A percentile compares a stretch with the other conserved stretches of the same genome.
These are phyloP conservation scores for Xylaria sp. DNA, from an alignment of 2,329 filamentous ascomycete species.

Conservation along the genomic window DNA sequence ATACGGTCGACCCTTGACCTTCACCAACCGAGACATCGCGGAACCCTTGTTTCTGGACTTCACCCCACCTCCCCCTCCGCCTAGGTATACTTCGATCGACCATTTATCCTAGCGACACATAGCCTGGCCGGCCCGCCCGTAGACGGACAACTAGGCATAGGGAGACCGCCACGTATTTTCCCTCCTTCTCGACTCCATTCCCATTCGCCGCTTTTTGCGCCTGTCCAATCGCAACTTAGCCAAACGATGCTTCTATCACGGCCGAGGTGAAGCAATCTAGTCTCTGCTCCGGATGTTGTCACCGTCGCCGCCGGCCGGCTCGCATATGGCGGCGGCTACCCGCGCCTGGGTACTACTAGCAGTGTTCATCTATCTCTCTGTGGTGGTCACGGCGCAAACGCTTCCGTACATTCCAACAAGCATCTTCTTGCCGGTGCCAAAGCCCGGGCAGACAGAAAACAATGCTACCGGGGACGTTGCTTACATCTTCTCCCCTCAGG, in stretches of 20 bases:
- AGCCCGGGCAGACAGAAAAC: slow-evolving; percentile 53
- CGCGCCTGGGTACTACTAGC: slow-evolving; percentile 41
- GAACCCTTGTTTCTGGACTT: slow-evolving; percentile 27
- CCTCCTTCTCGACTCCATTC: background rate
- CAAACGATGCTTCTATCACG: slow-evolving; percentile 44
- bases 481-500: slow-evolving; percentile 75
- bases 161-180: slow-evolving; percentile 23
- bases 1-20: background rate
- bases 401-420: slow-evolving; percentile 84
- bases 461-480: slow-evolving; percentile 59
- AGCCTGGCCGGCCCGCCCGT: slow-evolving; percentile 11
- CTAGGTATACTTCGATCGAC: slow-evolving; percentile 6
- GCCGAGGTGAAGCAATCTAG: slow-evolving; percentile 44
- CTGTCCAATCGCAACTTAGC: slow-evolving; percentile 10
- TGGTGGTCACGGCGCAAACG: slow-evolving; percentile 53
- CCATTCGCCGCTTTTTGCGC: slow-evolving; percentile 25
- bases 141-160: slow-evolving; percentile 13
- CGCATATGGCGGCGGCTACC: slow-evolving; percentile 40
- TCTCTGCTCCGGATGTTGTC: slow-evolving; percentile 43
- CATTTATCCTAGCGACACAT: slow-evolving; percentile 15
- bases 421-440: slow-evolving; percentile 68
- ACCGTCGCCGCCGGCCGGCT: slow-evolving; percentile 41
- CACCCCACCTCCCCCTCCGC: slow-evolving; percentile 28
- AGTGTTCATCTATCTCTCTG: slow-evolving; percentile 35
- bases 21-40: slow-evolving; percentile 12